Evolutionary conservation across 306 rosid species (phyloP), one percentile per base, ranked within the genome.

Genomic region (Sicyos edulis): DNA sequence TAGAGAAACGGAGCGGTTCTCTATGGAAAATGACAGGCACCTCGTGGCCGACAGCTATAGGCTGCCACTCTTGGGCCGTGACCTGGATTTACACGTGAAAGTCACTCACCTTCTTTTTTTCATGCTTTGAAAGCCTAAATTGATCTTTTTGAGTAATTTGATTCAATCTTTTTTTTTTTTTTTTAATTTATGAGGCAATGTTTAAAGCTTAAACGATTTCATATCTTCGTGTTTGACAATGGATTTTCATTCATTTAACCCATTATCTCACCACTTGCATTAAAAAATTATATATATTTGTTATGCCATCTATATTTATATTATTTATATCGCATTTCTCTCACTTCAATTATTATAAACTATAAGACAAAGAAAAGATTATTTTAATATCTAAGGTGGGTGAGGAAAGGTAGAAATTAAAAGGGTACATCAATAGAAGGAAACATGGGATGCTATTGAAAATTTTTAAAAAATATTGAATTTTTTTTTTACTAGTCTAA

Each of bases 1-100:
- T 3, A 58, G 45, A 32, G 24, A 17, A 49, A 51, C 66, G 37
- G 53, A 69, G 37, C 56, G 10, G 78, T 77, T 74, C 88, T 78
- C 88, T 44, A 72, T 72, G 54, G 16, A 44, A 52, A 63, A 71
- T 6, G 56, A 72, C 75, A 74, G 45, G 17, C 72, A 75, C 78
- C 82, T 83, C 85, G 88, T 84, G 88, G 83, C 78, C 80, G 86
- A 81, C 89, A 81, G 78, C 83, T 22, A 73, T 87, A 58, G 61
- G 85, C 59, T 62, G 81, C 63, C 20, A 77, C 78, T 71, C 77
- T 55, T 11, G 3, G 19, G 57, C 45, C 24, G 55, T 52, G 61
- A 62, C 50, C 67, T 40, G 29, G 71, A 40, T 8, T 10, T 75
- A 67, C 83, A 82, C 89, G 85, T 85, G 89, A 74, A 55, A 37